Conservation (phyloP, 2,329 filamentous ascomycete species). For the Fusarium nisikadoi region DNA sequence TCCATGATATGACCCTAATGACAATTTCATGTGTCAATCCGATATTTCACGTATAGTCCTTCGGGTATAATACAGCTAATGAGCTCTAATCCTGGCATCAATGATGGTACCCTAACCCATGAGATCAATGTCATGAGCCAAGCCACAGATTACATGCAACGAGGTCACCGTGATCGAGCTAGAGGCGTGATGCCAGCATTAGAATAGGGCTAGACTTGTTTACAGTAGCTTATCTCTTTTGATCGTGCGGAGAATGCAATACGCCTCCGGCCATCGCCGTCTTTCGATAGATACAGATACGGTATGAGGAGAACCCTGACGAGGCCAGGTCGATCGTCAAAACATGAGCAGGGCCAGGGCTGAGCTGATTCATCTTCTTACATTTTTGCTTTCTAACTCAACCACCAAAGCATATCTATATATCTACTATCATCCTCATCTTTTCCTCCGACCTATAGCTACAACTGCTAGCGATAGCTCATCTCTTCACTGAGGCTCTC, state of each 20-base stretch:
- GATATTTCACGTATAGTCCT: background rate
- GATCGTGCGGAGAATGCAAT: slow-evolving; percentile 36
- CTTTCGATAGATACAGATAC: slow-evolving; percentile 34
- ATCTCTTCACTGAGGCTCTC: slow-evolving; percentile 24
- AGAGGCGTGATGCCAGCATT: slow-evolving; percentile 40
- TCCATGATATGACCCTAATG: background rate
- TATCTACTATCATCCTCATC: background rate
- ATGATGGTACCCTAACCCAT: slow-evolving; percentile 13
- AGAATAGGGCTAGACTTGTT: slow-evolving; percentile 26
- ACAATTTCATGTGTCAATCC: background rate
- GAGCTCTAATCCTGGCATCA: background rate
- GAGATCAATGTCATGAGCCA: slow-evolving; percentile 28
- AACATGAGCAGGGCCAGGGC: slow-evolving; percentile 27
- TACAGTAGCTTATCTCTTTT: slow-evolving; percentile 41
- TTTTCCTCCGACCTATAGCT: background rate
- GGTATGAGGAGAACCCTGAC: slow-evolving; percentile 35
- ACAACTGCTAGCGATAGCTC: background rate
- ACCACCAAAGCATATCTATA: background rate
- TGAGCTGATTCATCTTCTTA: slow-evolving; percentile 16
- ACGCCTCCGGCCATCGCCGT: slow-evolving; percentile 27
- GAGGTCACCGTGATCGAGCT: slow-evolving; percentile 29
- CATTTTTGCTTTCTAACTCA: background rate
- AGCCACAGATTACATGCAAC: slow-evolving; percentile 29
- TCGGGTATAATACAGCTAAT: background rate
- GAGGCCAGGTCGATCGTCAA: slow-evolving; percentile 32